Percentiles rank a stretch among this genome's conserved stretches.
phyloP scores from a whole-genome alignment of 1,284 basidiomycete genomes.

The Cryptococcus sp. region DNA sequence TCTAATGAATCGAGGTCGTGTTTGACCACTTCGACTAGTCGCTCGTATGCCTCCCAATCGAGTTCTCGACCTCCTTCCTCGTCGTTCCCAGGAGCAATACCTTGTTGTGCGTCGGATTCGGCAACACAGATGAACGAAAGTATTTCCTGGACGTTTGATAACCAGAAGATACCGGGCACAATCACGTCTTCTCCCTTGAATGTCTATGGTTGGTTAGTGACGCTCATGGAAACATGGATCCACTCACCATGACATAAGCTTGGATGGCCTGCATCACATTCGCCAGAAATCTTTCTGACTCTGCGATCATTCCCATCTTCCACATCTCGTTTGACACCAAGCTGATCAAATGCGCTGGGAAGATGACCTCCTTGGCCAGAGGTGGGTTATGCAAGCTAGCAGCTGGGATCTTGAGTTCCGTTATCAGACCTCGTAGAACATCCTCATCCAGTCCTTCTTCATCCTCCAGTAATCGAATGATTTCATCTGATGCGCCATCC shows the following conservation, averaged over 20 bases:
- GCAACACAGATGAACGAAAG: slow-evolving; percentile 98
- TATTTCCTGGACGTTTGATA: slow-evolving; percentile 99
- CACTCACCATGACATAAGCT: slow-evolving; percentile 91
- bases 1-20: slow-evolving; percentile 97
- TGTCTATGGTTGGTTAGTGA: slow-evolving; percentile 27
- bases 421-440: slow-evolving; percentile 83
- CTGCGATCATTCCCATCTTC: slow-evolving; percentile 96
- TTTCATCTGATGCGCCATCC: slow-evolving; percentile 90
- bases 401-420: slow-evolving; percentile 86
- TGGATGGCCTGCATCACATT: slow-evolving; percentile 99
- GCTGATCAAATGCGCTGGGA: slow-evolving; percentile 99
- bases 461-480: slow-evolving; percentile 89
- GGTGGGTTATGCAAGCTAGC: slow-evolving; percentile 88
- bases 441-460: slow-evolving; percentile 89
- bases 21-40: slow-evolving; percentile 93
- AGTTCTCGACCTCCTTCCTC: slow-evolving; percentile 79
- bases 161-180: slow-evolving; percentile 95
- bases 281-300: slow-evolving; percentile 96
- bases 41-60: slow-evolving; percentile 96
- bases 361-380: slow-evolving; percentile 93
- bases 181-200: slow-evolving; percentile 94
- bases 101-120: slow-evolving; percentile 96
- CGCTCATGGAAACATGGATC: not conserved
- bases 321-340: slow-evolving; percentile 99
- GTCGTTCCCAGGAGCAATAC: slow-evolving; percentile 93